These are phyloP conservation scores for Phialemoniopsis sp. DNA, from an alignment of 2,329 filamentous ascomycete species.

Conservation along the genomic window DNA sequence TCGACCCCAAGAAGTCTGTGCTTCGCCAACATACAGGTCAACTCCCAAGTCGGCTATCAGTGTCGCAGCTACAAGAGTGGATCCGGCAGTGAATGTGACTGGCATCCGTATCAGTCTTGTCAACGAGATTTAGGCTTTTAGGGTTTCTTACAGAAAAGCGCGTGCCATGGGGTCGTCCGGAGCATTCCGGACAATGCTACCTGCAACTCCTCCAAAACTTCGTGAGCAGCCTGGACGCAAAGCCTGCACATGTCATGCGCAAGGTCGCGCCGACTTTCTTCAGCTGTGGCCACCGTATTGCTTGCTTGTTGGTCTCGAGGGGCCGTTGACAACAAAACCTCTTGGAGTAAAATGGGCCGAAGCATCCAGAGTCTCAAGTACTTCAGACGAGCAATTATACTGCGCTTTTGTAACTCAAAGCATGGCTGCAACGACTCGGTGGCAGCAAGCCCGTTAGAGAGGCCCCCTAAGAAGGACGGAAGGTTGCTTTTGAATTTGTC, in stretches of 20 bases:
- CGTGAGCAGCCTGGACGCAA: conserved; percentile 7
- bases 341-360: too few species aligned
- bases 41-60: neutral
- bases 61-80: conserved; percentile 10
- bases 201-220: conserved; percentile 8
- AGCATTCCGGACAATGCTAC: neutral
- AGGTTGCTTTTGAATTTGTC: neutral
- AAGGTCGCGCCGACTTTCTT: conserved; percentile 3
- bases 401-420: too few species aligned
- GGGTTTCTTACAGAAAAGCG: conserved; percentile 10
- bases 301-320: conserved; percentile 1
- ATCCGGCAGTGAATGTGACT: conserved; percentile 11
- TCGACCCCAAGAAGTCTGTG: too few species aligned
- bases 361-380: too few species aligned
- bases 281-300: conserved; percentile 1
- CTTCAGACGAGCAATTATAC: too few species aligned
- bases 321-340: too few species aligned
- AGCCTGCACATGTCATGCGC: conserved; percentile 7
- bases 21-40: too few species aligned
- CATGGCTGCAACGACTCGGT: too few species aligned
- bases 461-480: too few species aligned
- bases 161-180: conserved; percentile 9
- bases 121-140: too few species aligned
- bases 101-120: too few species aligned
- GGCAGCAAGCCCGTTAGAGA: too few species aligned